Base-by-base conservation (phyloP, 345 rosid species). In the Clarkia xantiana region DNA sequence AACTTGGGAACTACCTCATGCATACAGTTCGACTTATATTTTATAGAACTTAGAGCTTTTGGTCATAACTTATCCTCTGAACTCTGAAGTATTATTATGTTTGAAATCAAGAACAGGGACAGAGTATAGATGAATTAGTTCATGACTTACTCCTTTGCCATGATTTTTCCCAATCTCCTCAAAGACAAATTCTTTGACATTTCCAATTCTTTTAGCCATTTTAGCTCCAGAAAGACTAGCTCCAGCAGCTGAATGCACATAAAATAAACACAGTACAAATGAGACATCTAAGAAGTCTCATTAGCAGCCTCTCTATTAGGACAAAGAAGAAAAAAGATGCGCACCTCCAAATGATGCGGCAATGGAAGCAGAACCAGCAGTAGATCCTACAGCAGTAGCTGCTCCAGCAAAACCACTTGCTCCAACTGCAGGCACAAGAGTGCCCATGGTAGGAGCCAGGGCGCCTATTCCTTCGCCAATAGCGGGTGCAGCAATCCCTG, bases 321-420 rank as follows among this genome's bases (percentile, higher is more conserved):
- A 29, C 5, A 3, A 29, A 29, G 9, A 23, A 23, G 3, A 2
- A 23, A 47, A 42, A 34, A 18, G 14, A 17, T 14, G 1, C 36
- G 44, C 68, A 76, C 82, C 86, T 74, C 86, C 86, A 74, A 76
- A 76, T 50, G 80, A 76, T 42, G 80, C 75, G 45, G 80, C 76
- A 58, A 74, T 62, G 20, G 73, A 69, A 53, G 49, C 57, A 55
- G 81, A 63, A 52, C 75, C 81, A 41, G 78, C 68, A 66, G 57
- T 62, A 11, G 86, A 65, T 61, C 80, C 76, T 5, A 71, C 64
- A 36, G 80, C 76, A 52, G 59, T 60, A 19, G 79, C 79, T 10
- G 72, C 78, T 38, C 74, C 78, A 17, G 77, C 69, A 63, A 71
- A 60, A 23, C 77, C 77, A 54, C 76, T 60, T 4, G 60, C 68